Evolutionary conservation across 1,284 basidiomycete genomes (phyloP), one percentile per base, ranked within the genome.

Genomic region (Lentinula novae-zelandiae): DNA sequence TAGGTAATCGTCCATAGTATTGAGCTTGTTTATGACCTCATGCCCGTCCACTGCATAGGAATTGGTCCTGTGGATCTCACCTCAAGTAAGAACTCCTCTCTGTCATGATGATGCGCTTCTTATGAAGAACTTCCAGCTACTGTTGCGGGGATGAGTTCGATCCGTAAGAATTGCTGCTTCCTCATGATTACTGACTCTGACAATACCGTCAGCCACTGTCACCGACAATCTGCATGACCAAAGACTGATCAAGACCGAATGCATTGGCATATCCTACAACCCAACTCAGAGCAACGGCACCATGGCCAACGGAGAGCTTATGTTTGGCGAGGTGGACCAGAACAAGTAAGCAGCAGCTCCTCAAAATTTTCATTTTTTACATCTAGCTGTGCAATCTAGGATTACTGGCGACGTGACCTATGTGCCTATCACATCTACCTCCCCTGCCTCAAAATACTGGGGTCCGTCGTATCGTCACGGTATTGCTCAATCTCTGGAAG

Each of bases 51-150:
- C 12, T 42, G 27, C 17, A 27, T 79, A 36, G 77, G 77, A 8
- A 69, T 78, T 31, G 78, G 77, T 20, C 76, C 77, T 5, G 69
- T 67, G 7, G 73, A 74, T 63, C 69, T 80, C n/a, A 77, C 77
- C 7, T 40, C 63, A 48, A 67, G 69, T 60, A 73, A 20, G 22
- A 8, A 4, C 46, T 48, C 9, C 15, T 27, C 31, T 33, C 12
- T 13, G 8, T 34, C 8, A 10, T 13, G 1, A 48, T 42, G 15
- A 42, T 13, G 40, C 2, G 12, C 40, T 42, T 10, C 6, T 48
- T 8, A 0, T 2, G 12, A 8, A 10, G 3, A 2, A 33, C 6
- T 34, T 17, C 27, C 22, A 61, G 62, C 46, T 22, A 64, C 63
- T 46, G 61, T 64, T 3, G 5, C 31, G 5, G 58, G 52, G 0